Percentiles rank a stretch among this genome's conserved stretches.
Conservation (phyloP, 129 eudicot species). For the Ambrosia artemisiifolia region DNA sequence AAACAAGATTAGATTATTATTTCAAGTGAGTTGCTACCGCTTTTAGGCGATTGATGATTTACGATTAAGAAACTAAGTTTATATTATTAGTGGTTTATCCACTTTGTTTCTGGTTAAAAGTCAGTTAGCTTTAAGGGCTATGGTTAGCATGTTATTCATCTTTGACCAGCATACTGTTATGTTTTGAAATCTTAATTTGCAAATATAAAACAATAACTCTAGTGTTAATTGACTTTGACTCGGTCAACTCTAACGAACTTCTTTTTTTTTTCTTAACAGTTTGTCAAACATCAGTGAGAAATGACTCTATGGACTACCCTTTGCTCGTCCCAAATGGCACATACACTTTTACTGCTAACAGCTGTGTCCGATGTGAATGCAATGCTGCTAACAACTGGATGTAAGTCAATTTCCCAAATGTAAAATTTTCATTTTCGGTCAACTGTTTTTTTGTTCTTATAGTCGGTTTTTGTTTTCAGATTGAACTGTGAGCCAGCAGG, state of each 20-base stretch:
- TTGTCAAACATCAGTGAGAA: slow-evolving; percentile 47
- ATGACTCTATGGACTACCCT: slow-evolving; percentile 62
- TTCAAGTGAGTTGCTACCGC: not conserved
- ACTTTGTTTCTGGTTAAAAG: not conserved
- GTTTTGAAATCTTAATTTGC: not conserved
- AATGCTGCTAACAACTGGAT: slow-evolving; percentile 54
- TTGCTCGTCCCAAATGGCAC: slow-evolving; percentile 61
- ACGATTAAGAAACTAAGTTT: too few relatives aligned
- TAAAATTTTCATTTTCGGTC: not conserved
- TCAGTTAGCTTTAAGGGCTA: not conserved
- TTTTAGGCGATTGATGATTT: not conserved
- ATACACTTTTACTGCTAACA: slow-evolving; percentile 45
- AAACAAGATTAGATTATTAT: not conserved
- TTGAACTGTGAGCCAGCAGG: slow-evolving; percentile 58
- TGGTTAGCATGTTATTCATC: not conserved
- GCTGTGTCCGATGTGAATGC: slow-evolving; percentile 65
- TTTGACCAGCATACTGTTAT: not conserved
- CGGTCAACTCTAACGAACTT: not conserved
- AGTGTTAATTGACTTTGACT: slow-evolving; percentile 4
- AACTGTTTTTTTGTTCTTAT: not conserved
- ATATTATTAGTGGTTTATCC: too few relatives aligned
- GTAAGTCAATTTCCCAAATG: slow-evolving; percentile 44
- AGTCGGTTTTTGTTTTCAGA: slow-evolving; percentile 31
- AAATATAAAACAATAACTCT: not conserved
- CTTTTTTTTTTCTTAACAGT: slow-evolving; percentile 29